Evolutionary conservation across 805 yeast genomes (phyloP).

Genomic region (Candida khao-thaluensis): DNA sequence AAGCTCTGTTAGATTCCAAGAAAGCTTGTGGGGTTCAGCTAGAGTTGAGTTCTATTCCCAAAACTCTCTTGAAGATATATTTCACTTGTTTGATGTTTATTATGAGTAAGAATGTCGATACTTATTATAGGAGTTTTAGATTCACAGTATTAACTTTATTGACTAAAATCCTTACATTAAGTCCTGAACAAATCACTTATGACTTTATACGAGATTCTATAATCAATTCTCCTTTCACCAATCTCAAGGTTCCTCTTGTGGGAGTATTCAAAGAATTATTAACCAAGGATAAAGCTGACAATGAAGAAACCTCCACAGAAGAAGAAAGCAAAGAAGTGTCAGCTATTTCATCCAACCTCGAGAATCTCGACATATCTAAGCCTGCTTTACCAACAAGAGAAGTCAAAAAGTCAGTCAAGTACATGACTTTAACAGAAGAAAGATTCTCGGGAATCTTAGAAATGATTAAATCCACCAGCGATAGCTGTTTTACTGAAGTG

Average conservation of each 20-base stretch:
- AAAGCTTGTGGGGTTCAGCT: conserved; percentile 20
- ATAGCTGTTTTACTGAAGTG: conserved; percentile 29
- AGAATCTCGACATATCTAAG: conserved; percentile 1
- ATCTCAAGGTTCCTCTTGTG: conserved; percentile 57
- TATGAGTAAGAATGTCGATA: conserved; percentile 19
- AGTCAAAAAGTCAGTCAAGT: conserved; percentile 22
- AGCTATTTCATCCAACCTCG: conserved; percentile 1
- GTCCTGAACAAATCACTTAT: conserved; percentile 58
- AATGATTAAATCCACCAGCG: conserved; percentile 39
- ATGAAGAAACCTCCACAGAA: neutral
- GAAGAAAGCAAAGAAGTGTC: neutral
- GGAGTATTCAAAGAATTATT: conserved; percentile 70
- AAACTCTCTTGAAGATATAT: conserved; percentile 26
- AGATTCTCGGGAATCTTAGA: conserved; percentile 44
- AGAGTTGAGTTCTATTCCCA: conserved; percentile 33
- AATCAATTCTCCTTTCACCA: conserved; percentile 61
- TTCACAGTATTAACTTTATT: conserved; percentile 56
- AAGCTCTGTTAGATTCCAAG: conserved; percentile 10
- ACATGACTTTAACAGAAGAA: conserved; percentile 42
- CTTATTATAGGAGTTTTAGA: conserved; percentile 25
- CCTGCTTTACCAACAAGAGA: conserved; percentile 38
- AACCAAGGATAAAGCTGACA: conserved; percentile 29
- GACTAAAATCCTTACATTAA: conserved; percentile 57
- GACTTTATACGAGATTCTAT: conserved; percentile 64
- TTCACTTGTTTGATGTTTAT: conserved; percentile 30